Evolutionary conservation across 2,329 filamentous ascomycete genomes (phyloP).

Genomic region (Sordariomycetes sp.): DNA sequence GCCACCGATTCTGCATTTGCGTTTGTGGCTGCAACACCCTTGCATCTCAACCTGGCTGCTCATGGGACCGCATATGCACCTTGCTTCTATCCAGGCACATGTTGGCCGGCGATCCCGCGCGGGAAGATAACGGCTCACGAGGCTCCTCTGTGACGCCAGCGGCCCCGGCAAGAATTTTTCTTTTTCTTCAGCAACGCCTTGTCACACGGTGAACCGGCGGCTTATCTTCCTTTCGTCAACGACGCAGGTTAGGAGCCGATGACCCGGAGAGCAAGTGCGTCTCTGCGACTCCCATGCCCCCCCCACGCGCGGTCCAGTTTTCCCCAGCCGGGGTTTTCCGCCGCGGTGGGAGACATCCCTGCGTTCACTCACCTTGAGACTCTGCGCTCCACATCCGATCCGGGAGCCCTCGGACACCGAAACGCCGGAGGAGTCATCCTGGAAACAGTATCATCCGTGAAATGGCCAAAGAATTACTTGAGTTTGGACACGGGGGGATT

Average conservation of each 20-base stretch:
- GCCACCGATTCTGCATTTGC: background rate
- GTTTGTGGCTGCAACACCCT: background rate
- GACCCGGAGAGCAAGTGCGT: background rate
- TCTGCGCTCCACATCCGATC: background rate
- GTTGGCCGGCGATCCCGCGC: background rate
- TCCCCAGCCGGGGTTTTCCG: background rate
- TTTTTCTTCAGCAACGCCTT: background rate
- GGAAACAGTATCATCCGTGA: too few relatives aligned
- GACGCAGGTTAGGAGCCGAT: background rate
- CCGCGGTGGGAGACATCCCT: constrained; percentile 3
- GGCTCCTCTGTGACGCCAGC: background rate
- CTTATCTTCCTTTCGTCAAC: background rate
- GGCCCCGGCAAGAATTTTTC: background rate
- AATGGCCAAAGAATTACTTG: too few relatives aligned
- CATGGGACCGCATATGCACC: too few relatives aligned
- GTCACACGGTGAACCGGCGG: background rate
- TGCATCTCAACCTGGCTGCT: background rate
- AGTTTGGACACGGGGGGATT: constrained; percentile 6
- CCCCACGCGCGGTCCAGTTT: background rate
- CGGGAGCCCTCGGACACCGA: background rate
- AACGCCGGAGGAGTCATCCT: background rate
- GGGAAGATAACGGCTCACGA: background rate
- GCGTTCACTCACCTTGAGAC: constrained; percentile 3
- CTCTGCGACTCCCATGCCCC: background rate
- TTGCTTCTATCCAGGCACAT: background rate